phyloP scores from a whole-genome alignment of 1,139 yeast species.

The Geotrichum bryndzae region DNA sequence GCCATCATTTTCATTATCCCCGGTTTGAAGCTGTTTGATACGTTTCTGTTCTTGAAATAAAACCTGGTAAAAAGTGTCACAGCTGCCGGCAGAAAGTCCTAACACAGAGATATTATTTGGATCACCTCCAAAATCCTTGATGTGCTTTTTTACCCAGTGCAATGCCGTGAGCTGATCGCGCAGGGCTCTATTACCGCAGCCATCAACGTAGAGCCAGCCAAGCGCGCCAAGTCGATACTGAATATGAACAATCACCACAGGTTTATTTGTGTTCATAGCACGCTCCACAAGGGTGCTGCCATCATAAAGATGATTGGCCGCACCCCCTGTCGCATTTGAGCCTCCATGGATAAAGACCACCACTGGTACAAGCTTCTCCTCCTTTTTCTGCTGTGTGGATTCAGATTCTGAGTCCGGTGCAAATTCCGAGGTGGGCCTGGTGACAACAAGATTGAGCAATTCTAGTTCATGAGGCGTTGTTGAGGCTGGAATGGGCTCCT shows the following conservation, averaged over 20 bases:
- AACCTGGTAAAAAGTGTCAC: slow-evolving; percentile 24
- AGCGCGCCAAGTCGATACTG: slow-evolving; percentile 30
- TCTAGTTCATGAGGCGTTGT: slow-evolving; percentile 23
- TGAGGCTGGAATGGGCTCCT: slow-evolving; percentile 6
- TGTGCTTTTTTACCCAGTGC: slow-evolving; percentile 30
- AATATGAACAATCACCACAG: slow-evolving; percentile 28
- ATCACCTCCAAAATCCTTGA: slow-evolving; percentile 32
- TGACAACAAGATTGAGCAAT: slow-evolving; percentile 23
- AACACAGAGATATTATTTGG: slow-evolving; percentile 27
- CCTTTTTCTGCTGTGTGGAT: not conserved
- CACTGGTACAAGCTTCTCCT: slow-evolving; percentile 24
- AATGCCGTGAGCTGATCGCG: slow-evolving; percentile 25
- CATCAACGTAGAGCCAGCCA: slow-evolving; percentile 25
- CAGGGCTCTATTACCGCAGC: slow-evolving; percentile 19
- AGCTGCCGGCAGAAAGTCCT: slow-evolving; percentile 34
- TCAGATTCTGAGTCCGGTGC: not conserved
- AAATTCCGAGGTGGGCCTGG: slow-evolving; percentile 18
- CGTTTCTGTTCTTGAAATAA: not conserved
- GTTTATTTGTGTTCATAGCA: slow-evolving; percentile 26
- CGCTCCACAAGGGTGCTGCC: slow-evolving; percentile 23
- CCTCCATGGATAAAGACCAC: slow-evolving; percentile 32
- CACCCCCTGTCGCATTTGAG: slow-evolving; percentile 23
- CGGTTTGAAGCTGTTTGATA: not conserved
- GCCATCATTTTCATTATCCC: not conserved
- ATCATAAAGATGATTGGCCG: slow-evolving; percentile 17